phyloP scores from a whole-genome alignment of 495 filamentous ascomycete genomes.

The Penicillium parvum region DNA sequence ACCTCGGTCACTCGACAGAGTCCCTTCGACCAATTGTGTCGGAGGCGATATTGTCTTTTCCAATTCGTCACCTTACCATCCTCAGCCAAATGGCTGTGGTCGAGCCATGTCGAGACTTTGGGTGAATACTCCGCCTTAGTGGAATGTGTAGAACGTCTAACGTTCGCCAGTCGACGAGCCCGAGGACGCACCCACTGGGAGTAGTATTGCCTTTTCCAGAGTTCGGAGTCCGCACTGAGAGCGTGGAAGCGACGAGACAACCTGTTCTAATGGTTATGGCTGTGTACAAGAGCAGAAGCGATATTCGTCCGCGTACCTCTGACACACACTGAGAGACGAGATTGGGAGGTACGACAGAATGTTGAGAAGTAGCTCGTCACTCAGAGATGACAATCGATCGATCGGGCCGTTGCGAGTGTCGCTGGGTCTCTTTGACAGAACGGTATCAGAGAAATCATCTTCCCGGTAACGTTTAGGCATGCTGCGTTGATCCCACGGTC shows the following conservation, averaged over 20 bases:
- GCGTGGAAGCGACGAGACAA: constrained; percentile 72
- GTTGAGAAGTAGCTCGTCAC: constrained; percentile 82
- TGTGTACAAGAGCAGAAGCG: background rate
- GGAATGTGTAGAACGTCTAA: constrained; percentile 43
- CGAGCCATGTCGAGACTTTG: constrained; percentile 76
- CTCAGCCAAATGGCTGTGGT: constrained; percentile 56
- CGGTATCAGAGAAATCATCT: constrained; percentile 9
- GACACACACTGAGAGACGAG: constrained; percentile 61
- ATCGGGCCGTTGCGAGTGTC: constrained; percentile 12
- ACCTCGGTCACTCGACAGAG: constrained; percentile 77
- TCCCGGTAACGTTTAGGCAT: constrained; percentile 47
- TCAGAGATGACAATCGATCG: constrained; percentile 59
- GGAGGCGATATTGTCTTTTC: constrained; percentile 86
- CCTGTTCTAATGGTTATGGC: constrained; percentile 31
- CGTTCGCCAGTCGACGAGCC: constrained; percentile 68
- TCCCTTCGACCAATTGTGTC: constrained; percentile 88
- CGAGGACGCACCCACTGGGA: constrained; percentile 82
- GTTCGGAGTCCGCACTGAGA: constrained; percentile 76
- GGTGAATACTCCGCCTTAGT: constrained; percentile 61
- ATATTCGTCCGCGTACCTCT: constrained; percentile 46
- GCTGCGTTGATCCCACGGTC: no score
- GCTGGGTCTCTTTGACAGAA: constrained; percentile 35
- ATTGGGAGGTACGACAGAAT: constrained; percentile 75
- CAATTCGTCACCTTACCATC: constrained; percentile 59
- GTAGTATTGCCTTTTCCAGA: constrained; percentile 92